These are phyloP conservation scores for Pythium brachiatum DNA, from an alignment of 352 stramenopile genomes.

Conservation along the genomic window DNA sequence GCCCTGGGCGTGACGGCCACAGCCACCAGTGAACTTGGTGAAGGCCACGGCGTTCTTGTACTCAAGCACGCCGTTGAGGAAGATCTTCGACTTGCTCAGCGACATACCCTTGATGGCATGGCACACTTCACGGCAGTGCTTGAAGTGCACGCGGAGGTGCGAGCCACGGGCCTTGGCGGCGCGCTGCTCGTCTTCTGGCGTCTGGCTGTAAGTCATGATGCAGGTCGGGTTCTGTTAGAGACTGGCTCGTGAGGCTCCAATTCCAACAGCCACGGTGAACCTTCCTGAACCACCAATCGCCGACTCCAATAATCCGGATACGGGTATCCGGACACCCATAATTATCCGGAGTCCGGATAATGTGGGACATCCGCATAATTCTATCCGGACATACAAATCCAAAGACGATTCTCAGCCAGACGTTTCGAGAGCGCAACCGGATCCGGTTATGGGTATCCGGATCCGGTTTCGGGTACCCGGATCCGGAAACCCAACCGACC, in stretches of 20 bases:
- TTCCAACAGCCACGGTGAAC: conserved; percentile 13
- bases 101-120: conserved; percentile 98
- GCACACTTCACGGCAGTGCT: conserved; percentile 99
- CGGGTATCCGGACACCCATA: conserved; percentile 16
- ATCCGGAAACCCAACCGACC: conserved; percentile 2
- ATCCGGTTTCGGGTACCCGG: conserved; percentile 22
- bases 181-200: conserved; percentile 87
- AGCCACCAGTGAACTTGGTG: conserved; percentile 98
- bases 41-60: conserved; percentile 99
- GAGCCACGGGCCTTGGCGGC: conserved; percentile 94
- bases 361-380: not conserved
- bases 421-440: not conserved
- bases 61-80: conserved; percentile 95
- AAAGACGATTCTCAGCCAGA: not conserved
- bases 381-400: conserved; percentile 24
- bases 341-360: conserved; percentile 21
- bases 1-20: conserved; percentile 96
- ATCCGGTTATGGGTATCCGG: conserved; percentile 17
- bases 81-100: conserved; percentile 93
- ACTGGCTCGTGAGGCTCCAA: conserved; percentile 13
- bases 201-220: conserved; percentile 88
- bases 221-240: conserved; percentile 71
- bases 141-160: conserved; percentile 99
- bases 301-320: conserved; percentile 22
- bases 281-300: conserved; percentile 65